Conservation (phyloP, 306 rosid species). For the Dalbergia cochinchinensis region DNA sequence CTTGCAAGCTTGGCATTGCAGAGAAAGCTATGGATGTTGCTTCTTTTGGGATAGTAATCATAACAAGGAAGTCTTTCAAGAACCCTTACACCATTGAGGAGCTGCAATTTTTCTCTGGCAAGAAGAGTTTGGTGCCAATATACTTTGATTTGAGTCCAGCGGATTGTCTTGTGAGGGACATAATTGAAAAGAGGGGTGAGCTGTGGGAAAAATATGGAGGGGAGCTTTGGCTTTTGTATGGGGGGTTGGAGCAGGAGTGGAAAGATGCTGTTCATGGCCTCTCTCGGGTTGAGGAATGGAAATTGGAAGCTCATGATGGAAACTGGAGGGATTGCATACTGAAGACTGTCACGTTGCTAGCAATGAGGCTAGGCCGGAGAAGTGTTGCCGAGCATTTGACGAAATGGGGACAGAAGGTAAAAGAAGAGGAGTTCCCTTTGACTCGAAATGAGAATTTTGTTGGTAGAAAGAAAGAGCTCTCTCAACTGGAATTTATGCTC, state of each 20-base stretch:
- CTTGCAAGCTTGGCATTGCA: conserved; percentile 70
- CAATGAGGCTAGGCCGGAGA: conserved; percentile 82
- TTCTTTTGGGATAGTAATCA: conserved; percentile 80
- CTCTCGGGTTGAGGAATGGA: conserved; percentile 86
- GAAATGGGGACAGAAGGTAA: conserved; percentile 81
- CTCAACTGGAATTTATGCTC: conserved; percentile 85
- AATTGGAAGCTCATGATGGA: conserved; percentile 87
- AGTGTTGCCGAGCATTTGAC: conserved; percentile 80
- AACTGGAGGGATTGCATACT: conserved; percentile 92
- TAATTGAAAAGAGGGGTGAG: conserved; percentile 92
- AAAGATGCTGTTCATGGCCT: conserved; percentile 81
- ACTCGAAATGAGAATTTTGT: conserved; percentile 75
- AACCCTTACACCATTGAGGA: conserved; percentile 90
- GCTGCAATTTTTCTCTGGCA: conserved; percentile 70
- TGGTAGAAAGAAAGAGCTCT: conserved; percentile 87
- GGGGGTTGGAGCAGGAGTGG: conserved; percentile 94
- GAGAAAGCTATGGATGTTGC: conserved; percentile 92
- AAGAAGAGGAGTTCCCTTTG: conserved; percentile 87
- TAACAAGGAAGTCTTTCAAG: conserved; percentile 85
- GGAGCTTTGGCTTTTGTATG: conserved; percentile 82
- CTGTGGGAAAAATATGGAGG: conserved; percentile 92
- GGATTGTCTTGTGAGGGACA: conserved; percentile 91
- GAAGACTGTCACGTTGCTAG: conserved; percentile 70
- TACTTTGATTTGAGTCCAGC: conserved; percentile 83
- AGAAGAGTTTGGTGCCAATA: conserved; percentile 91